These are phyloP conservation scores for Trichoderma pleuroti DNA, from an alignment of 2,329 filamentous ascomycete species.

Conservation along the genomic window DNA sequence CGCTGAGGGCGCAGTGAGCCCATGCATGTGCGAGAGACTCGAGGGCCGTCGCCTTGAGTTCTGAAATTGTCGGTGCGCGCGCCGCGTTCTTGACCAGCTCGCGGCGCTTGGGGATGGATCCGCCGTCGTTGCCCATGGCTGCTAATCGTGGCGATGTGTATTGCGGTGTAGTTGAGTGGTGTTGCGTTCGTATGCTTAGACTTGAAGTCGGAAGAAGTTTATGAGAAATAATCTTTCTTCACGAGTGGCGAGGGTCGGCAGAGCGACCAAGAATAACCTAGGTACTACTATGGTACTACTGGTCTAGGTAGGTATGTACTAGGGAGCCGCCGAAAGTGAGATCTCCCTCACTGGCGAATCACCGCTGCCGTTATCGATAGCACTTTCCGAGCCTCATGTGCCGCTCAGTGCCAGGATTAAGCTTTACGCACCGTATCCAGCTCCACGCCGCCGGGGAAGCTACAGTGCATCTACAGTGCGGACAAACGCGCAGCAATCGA, in stretches of 20 bases:
- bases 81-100: conserved; percentile 95
- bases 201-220: not conserved
- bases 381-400: conserved; percentile 19
- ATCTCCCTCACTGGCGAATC: not conserved
- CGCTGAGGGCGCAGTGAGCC: conserved; percentile 83
- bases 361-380: conserved; percentile 16
- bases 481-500: conserved; percentile 15
- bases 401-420: conserved; percentile 6
- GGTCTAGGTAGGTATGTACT: too few species aligned
- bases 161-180: not conserved
- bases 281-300: too few species aligned
- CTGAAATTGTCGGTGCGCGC: conserved; percentile 72
- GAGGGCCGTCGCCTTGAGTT: conserved; percentile 82
- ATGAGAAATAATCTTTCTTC: not conserved
- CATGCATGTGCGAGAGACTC: conserved; percentile 85
- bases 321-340: not conserved
- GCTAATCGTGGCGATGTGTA: not conserved
- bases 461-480: conserved; percentile 7
- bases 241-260: not conserved
- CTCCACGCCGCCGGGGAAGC: not conserved
- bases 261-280: not conserved
- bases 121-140: conserved; percentile 93
- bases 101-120: conserved; percentile 89
- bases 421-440: not conserved
- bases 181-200: not conserved